These are phyloP conservation scores for Fusarium clavum DNA, from an alignment of 2,329 filamentous ascomycete genomes.

Conservation along the genomic window DNA sequence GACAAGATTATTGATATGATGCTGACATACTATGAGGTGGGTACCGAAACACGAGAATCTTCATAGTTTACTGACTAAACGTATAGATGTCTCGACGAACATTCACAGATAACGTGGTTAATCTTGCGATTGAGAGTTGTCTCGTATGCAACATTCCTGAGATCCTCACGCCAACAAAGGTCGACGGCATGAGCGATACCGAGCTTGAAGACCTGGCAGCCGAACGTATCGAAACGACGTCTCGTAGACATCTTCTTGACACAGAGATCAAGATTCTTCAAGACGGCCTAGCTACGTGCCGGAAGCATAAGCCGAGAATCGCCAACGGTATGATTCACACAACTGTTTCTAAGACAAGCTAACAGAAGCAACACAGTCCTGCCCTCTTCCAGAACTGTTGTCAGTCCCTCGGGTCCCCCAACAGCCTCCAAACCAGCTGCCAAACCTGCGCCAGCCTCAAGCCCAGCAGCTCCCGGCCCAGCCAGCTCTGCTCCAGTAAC, in stretches of 20 bases:
- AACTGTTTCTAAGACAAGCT: not conserved
- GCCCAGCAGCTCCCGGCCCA: not conserved
- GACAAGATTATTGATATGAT: constrained; percentile 59
- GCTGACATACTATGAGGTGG: constrained; percentile 58
- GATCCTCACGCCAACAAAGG: constrained; percentile 55
- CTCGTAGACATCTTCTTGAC: not conserved
- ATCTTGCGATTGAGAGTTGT: constrained; percentile 61
- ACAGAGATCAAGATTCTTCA: not conserved
- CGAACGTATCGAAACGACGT: not conserved
- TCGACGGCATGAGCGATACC: constrained; percentile 32
- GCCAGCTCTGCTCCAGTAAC: not conserved
- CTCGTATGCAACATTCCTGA: constrained; percentile 55
- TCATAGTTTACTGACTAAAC: not conserved
- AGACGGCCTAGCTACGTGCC: not conserved
- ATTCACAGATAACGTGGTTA: constrained; percentile 61
- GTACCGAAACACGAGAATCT: accelerated
- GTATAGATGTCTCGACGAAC: constrained; percentile 56
- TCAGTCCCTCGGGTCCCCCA: accelerated
- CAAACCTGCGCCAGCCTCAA: not conserved
- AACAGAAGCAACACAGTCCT: not conserved
- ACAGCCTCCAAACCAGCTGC: not conserved
- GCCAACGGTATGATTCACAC: not conserved
- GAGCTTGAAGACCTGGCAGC: not conserved
- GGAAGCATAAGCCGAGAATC: not conserved
- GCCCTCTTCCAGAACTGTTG: not conserved